phyloP scores from a whole-genome alignment of 371 early-diverging fungal genomes.

The Blastocladiella emersonii region DNA sequence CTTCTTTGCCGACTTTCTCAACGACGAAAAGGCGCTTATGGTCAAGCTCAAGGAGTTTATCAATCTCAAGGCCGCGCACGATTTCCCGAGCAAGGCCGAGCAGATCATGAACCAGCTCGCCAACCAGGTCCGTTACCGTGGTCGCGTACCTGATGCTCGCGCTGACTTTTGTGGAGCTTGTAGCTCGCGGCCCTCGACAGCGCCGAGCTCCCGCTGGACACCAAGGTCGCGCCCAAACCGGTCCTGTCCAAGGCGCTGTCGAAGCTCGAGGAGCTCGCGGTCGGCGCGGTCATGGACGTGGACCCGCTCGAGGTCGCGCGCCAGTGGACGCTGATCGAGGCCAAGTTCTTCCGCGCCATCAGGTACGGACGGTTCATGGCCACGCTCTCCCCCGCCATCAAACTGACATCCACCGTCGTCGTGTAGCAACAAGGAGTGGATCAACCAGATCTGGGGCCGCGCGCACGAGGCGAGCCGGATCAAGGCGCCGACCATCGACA shows the following conservation, averaged over 20 bases:
- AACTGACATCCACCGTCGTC: background rate
- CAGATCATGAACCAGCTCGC: slow-evolving; percentile 16
- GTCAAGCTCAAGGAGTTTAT: slow-evolving; percentile 24
- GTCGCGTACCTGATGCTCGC: background rate
- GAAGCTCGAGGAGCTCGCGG: background rate
- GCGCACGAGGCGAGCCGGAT: slow-evolving; percentile 1
- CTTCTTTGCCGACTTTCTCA: slow-evolving; percentile 33
- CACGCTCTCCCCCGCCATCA: no score
- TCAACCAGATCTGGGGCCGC: slow-evolving; percentile 35
- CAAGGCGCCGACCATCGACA: slow-evolving; percentile 17
- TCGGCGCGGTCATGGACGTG: slow-evolving; percentile 20
- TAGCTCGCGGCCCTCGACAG: background rate
- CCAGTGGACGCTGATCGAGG: slow-evolving; percentile 32
- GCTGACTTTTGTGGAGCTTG: background rate
- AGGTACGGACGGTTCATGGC: background rate
- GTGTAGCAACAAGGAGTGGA: slow-evolving; percentile 21
- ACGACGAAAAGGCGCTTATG: slow-evolving; percentile 17
- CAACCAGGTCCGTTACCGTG: slow-evolving; percentile 13
- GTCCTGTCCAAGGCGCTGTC: background rate
- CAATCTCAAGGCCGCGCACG: slow-evolving; percentile 16
- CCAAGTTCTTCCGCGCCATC: slow-evolving; percentile 18
- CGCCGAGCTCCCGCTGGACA: background rate
- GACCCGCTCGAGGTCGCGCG: slow-evolving; percentile 35
- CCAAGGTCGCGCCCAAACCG: background rate
- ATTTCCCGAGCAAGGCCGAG: slow-evolving; percentile 19